A percentile compares a stretch with the other conserved stretches of the same genome.
Conservation (phyloP, 164 flowering plant genomes). For the Aristolochia fimbriata region DNA sequence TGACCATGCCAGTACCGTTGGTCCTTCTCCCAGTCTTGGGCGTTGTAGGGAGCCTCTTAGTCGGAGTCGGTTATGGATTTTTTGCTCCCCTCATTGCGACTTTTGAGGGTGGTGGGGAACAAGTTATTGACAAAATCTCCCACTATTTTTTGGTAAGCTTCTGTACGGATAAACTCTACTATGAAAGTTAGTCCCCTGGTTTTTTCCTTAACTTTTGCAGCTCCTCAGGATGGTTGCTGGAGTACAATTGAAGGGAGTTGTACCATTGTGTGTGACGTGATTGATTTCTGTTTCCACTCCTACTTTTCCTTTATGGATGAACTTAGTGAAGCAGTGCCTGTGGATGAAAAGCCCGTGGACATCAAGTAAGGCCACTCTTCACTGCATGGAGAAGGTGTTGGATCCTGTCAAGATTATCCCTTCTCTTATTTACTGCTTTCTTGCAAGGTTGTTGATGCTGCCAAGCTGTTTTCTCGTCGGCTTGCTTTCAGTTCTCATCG, state of each 20-base stretch:
- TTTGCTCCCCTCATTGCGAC: conserved; percentile 76
- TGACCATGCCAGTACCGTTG: conserved; percentile 57
- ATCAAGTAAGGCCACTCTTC: conserved; percentile 37
- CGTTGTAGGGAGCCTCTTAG: conserved; percentile 59
- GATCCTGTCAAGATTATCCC: not conserved
- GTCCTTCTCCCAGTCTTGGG: conserved; percentile 66
- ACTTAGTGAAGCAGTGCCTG: conserved; percentile 39
- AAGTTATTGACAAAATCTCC: conserved; percentile 32
- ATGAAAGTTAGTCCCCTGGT: no score
- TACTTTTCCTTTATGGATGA: conserved; percentile 96
- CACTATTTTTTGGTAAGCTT: conserved; percentile 60
- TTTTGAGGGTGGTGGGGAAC: conserved; percentile 70
- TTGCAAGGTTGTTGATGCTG: conserved; percentile 44
- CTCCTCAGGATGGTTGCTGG: conserved; percentile 68
- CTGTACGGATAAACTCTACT: not conserved
- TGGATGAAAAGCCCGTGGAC: conserved; percentile 48
- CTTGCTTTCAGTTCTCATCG: conserved; percentile 49
- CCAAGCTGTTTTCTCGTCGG: conserved; percentile 60
- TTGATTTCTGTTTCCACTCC: conserved; percentile 87
- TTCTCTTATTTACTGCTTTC: not conserved
- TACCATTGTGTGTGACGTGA: conserved; percentile 67
- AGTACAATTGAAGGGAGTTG: conserved; percentile 64
- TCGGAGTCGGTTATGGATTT: conserved; percentile 73
- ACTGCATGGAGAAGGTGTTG: not conserved
- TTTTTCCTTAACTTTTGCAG: not conserved